Evolutionary conservation across 1,284 basidiomycete genomes (phyloP).

Genomic region (Ganoderma lingzhi): DNA sequence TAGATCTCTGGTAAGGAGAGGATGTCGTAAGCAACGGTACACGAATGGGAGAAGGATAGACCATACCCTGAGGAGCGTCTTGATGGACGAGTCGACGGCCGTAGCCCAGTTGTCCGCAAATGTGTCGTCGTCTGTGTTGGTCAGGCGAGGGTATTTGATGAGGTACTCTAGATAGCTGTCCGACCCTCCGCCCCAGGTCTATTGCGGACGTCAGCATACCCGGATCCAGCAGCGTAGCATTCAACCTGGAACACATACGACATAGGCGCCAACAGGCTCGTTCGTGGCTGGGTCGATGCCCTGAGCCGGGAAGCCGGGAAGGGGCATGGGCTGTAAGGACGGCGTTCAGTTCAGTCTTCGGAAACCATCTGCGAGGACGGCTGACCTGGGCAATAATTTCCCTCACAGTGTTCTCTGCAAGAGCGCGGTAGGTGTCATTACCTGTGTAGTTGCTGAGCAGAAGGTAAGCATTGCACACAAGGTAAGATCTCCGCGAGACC

Average conservation of each 20-base stretch:
- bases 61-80: constrained; percentile 58
- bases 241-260: constrained; percentile 52
- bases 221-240: background rate
- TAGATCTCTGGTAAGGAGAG: constrained; percentile 56
- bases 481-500: background rate
- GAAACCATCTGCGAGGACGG: background rate
- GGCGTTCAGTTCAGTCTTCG: no score
- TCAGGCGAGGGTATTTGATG: constrained; percentile 75
- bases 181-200: constrained; percentile 76
- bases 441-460: constrained; percentile 57
- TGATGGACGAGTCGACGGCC: constrained; percentile 76
- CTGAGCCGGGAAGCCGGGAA: constrained; percentile 56
- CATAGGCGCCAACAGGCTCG: constrained; percentile 59
- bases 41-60: background rate
- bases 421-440: constrained; percentile 62
- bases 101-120: constrained; percentile 72
- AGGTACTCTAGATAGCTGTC: constrained; percentile 83
- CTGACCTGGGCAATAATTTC: constrained; percentile 52
- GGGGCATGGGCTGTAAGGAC: constrained; percentile 49
- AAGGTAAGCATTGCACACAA: background rate
- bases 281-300: constrained; percentile 65
- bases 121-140: constrained; percentile 63
- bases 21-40: constrained; percentile 15
- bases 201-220: background rate
- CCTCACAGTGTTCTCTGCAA: constrained; percentile 58